phyloP scores from a whole-genome alignment of 768 basidiomycete species.

The Dioszegia hungarica region DNA sequence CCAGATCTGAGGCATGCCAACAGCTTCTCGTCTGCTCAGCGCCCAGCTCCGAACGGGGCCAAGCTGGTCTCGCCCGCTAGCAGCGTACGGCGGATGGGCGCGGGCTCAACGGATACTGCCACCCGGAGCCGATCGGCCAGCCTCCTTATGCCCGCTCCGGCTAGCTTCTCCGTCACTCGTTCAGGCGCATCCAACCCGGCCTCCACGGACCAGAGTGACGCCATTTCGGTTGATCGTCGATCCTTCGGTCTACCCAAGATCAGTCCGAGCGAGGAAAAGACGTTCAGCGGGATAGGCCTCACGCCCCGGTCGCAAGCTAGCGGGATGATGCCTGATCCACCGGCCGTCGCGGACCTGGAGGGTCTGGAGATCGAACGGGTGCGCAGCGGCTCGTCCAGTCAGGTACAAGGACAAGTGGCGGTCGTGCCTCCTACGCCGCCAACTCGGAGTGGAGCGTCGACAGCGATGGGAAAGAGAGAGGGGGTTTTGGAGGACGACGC shows the following conservation, averaged over 20 bases:
- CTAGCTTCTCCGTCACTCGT: neutral
- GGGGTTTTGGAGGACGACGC: constrained; percentile 20
- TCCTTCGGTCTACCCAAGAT: constrained; percentile 27
- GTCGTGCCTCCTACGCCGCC: constrained; percentile 6
- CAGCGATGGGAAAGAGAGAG: neutral
- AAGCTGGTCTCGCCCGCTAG: neutral
- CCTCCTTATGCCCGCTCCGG: neutral
- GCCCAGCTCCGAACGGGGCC: neutral
- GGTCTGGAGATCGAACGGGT: too few relatives aligned
- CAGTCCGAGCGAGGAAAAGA: neutral
- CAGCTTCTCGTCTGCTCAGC: neutral
- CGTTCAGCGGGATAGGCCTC: neutral
- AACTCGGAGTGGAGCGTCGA: neutral
- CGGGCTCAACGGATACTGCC: too few relatives aligned
- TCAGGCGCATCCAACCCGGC: neutral
- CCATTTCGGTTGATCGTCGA: constrained; percentile 2
- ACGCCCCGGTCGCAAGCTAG: neutral
- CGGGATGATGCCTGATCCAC: neutral
- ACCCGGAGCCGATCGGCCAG: neutral
- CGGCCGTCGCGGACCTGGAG: too few relatives aligned
- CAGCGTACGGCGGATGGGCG: neutral
- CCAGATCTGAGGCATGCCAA: neutral
- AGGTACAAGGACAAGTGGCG: neutral
- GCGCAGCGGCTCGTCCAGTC: too few relatives aligned
- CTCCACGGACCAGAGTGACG: neutral